Evolutionary conservation across 345 rosid genomes (phyloP).

Genomic region (Euclidium syriacum): DNA sequence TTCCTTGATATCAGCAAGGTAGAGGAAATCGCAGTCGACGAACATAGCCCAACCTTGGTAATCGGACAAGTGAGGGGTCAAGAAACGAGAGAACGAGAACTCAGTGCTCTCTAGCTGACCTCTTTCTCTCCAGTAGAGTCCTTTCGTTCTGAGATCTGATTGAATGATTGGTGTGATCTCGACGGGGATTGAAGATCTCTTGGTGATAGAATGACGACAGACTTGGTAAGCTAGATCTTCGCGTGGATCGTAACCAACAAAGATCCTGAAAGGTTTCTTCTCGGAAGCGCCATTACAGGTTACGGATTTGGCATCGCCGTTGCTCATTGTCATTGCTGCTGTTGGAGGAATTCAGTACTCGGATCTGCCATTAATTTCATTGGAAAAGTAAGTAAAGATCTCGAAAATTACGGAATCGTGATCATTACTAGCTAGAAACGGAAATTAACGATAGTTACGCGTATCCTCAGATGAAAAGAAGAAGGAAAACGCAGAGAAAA

Average conservation of each 20-base stretch:
- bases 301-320: conserved; percentile 24
- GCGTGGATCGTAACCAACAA: conserved; percentile 88
- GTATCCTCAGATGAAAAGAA: neutral
- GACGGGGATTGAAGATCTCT: conserved; percentile 75
- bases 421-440: neutral
- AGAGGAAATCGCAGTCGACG: conserved; percentile 93
- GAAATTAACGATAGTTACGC: too few relatives aligned
- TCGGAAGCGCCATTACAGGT: conserved; percentile 18
- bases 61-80: conserved; percentile 74
- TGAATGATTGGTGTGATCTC: conserved; percentile 78
- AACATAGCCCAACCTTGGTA: conserved; percentile 97
- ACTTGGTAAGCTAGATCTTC: conserved; percentile 89
- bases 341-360: conserved; percentile 1
- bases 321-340: conserved; percentile 31
- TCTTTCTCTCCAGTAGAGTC: conserved; percentile 80
- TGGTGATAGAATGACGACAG: conserved; percentile 63
- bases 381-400: neutral
- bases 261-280: conserved; percentile 62
- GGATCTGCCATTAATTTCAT: neutral
- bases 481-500: neutral
- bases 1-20: conserved; percentile 74
- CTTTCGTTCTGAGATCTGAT: conserved; percentile 64
- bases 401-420: neutral
- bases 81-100: conserved; percentile 87
- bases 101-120: conserved; percentile 90